A percentile compares a stretch with the other conserved stretches of the same genome.
These are phyloP conservation scores for Meyerozyma smithsonii DNA, from an alignment of 1,139 yeast genomes.

Conservation along the genomic window DNA sequence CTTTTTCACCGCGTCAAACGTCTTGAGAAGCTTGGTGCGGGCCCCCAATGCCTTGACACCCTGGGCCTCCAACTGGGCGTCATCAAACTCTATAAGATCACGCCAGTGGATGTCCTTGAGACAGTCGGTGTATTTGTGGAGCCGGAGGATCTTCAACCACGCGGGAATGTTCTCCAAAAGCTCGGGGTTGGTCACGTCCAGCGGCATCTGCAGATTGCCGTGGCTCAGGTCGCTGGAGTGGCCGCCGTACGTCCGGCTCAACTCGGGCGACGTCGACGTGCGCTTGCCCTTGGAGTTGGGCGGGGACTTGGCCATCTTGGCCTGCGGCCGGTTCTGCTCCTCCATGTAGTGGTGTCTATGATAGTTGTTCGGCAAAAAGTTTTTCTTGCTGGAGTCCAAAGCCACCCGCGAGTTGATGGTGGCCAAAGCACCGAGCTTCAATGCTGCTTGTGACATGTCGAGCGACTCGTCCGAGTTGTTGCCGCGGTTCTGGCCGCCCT, in stretches of 20 bases:
- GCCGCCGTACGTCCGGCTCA: background rate
- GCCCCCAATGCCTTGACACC: conserved; percentile 97
- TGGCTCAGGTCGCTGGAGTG: conserved; percentile 7
- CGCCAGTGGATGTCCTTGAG: conserved; percentile 75
- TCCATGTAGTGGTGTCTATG: conserved; percentile 9
- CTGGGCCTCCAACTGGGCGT: conserved; percentile 61
- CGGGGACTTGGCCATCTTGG: conserved; percentile 4
- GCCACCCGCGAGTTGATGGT: conserved; percentile 61
- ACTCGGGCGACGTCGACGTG: conserved; percentile 8
- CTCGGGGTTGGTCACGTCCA: conserved; percentile 60
- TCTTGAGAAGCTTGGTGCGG: conserved; percentile 83
- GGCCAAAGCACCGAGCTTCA: conserved; percentile 58
- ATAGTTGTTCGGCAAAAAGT: conserved; percentile 15
- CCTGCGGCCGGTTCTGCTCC: conserved; percentile 3
- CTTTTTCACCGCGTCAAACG: conserved; percentile 71
- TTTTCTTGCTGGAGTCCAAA: conserved; percentile 49
- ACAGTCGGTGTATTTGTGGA: conserved; percentile 90
- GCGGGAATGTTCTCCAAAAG: conserved; percentile 77
- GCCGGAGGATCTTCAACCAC: conserved; percentile 83
- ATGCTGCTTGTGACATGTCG: conserved; percentile 40
- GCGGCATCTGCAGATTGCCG: conserved; percentile 43
- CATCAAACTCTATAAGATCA: conserved; percentile 67
- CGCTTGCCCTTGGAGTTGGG: conserved; percentile 7
- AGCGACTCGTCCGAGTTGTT: conserved; percentile 17
- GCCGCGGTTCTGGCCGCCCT: conserved; percentile 7